These are phyloP conservation scores for Cryptococcus sp. DNA, from an alignment of 1,284 basidiomycete species.

Conservation along the genomic window DNA sequence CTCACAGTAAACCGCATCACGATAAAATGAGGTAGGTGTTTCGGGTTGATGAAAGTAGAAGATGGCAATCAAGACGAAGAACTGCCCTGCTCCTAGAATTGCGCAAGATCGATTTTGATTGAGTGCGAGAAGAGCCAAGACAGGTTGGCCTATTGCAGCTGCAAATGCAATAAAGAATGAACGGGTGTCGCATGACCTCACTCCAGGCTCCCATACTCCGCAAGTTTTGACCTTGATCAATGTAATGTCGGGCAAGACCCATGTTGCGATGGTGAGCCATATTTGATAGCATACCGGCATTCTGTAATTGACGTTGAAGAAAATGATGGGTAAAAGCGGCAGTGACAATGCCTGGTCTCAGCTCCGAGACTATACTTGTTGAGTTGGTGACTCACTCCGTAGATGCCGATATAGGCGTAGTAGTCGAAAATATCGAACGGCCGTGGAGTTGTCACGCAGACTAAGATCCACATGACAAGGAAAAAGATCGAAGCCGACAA, in stretches of 20 bases:
- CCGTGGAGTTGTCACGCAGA: not conserved
- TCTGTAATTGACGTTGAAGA: not conserved
- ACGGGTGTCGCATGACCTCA: not conserved
- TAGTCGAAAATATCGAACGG: not conserved
- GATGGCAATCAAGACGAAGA: not conserved
- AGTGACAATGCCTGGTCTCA: not conserved
- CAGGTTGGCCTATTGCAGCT: not conserved
- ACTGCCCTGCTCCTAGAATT: not conserved
- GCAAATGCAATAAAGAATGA: not conserved
- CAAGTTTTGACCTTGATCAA: not conserved
- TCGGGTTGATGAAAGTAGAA: not conserved
- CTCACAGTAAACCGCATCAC: not conserved
- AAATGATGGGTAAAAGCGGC: not conserved
- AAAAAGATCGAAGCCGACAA: not conserved
- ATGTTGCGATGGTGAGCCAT: not conserved
- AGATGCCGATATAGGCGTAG: not conserved
- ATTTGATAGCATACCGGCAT: not conserved
- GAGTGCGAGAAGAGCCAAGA: not conserved
- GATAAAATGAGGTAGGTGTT: not conserved
- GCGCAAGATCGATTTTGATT: not conserved
- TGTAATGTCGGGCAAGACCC: not conserved
- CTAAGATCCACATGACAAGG: not conserved
- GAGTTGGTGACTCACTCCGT: not conserved
- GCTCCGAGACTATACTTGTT: not conserved
- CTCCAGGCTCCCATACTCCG: not conserved